Conservation (phyloP, 805 yeast species). For the Sugiyamaella floridensis region DNA sequence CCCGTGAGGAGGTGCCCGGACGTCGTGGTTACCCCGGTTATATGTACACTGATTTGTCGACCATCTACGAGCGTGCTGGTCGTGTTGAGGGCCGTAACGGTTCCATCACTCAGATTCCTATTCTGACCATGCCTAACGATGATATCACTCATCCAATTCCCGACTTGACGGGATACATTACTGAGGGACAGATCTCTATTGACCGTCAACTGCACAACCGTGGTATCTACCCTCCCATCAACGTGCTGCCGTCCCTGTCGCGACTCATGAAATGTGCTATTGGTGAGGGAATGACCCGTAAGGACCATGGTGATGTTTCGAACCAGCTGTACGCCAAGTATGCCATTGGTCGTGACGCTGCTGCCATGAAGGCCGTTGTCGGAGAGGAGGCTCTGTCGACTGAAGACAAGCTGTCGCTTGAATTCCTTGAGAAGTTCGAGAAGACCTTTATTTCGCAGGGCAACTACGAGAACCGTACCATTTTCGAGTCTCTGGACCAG, state of each 20-base stretch:
- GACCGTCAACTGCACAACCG: constrained; percentile 95
- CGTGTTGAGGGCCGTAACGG: constrained; percentile 99
- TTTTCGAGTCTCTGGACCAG: constrained; percentile 91
- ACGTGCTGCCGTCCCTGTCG: constrained; percentile 93
- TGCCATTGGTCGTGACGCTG: constrained; percentile 99
- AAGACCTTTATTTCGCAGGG: constrained; percentile 94
- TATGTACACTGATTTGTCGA: constrained; percentile 99
- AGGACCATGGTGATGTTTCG: constrained; percentile 98
- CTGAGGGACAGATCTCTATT: constrained; percentile 97
- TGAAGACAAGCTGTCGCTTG: constrained; percentile 95
- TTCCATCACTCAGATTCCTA: constrained; percentile 97
- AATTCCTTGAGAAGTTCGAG: constrained; percentile 96
- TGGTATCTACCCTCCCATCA: constrained; percentile 98
- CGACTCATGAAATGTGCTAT: constrained; percentile 99
- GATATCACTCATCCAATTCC: constrained; percentile 99
- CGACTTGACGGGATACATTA: constrained; percentile 98
- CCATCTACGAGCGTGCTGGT: constrained; percentile 99
- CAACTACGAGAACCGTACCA: constrained; percentile 90
- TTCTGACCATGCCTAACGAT: constrained; percentile 98
- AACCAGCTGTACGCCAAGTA: constrained; percentile 98
- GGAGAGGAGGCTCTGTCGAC: constrained; percentile 99
- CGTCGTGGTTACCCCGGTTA: constrained; percentile 99
- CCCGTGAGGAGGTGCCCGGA: constrained; percentile 99
- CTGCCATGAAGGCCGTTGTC: constrained; percentile 99
- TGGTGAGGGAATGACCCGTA: constrained; percentile 99